These are phyloP conservation scores for Talaromyces borbonicus DNA, from an alignment of 495 filamentous ascomycete genomes.

Conservation along the genomic window DNA sequence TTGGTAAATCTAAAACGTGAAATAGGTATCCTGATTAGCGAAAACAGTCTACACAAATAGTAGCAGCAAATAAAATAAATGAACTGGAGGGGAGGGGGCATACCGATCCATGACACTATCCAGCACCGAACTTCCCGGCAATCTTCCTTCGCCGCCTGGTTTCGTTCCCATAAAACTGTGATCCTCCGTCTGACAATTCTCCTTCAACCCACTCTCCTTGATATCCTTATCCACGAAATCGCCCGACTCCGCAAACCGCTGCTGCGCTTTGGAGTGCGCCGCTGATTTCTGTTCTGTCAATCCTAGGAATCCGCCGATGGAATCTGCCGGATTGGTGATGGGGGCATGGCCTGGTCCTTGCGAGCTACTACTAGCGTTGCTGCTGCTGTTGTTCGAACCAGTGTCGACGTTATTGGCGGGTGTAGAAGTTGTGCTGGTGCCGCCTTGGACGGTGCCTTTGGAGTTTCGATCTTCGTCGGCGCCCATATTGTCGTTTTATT, in stretches of 20 bases:
- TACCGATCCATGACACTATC: constrained; percentile 22
- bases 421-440: constrained; percentile 19
- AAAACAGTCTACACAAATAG: no score
- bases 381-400: constrained; percentile 11
- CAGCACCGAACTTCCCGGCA: constrained; percentile 23
- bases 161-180: constrained; percentile 26
- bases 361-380: not conserved
- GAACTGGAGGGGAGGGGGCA: constrained; percentile 8
- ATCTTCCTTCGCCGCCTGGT: constrained; percentile 23
- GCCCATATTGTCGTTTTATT: not conserved
- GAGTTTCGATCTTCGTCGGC: constrained; percentile 3
- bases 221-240: not conserved
- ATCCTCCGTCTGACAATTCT: constrained; percentile 25
- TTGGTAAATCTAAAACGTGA: constrained; percentile 5
- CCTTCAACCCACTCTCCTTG: constrained; percentile 8
- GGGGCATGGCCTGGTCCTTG: constrained; percentile 13
- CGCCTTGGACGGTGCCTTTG: constrained; percentile 11
- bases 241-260: constrained; percentile 11
- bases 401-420: constrained; percentile 25
- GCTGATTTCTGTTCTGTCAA: constrained; percentile 25
- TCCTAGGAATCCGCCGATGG: constrained; percentile 21
- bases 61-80: no score
- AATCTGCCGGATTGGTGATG: constrained; percentile 14
- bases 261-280: constrained; percentile 16
- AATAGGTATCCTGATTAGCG: no score